Conservation (phyloP, 345 rosid genomes). For the Turritis glabra region DNA sequence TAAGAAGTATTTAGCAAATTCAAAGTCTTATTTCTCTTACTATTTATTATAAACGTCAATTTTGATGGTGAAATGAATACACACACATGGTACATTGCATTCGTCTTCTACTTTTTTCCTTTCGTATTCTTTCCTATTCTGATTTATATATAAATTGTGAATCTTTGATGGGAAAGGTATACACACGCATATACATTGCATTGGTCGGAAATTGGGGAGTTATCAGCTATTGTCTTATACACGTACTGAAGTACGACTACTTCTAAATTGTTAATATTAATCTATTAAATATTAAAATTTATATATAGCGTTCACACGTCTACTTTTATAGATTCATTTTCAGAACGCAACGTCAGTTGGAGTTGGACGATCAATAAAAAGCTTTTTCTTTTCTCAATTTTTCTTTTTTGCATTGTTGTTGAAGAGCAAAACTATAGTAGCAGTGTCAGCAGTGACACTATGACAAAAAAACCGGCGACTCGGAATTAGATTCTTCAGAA, state of each 20-base stretch:
- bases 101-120: not conserved
- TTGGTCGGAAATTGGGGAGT: not conserved
- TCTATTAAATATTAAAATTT: not conserved
- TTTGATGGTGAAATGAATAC: not conserved
- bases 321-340: not conserved
- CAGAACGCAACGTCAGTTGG: not conserved
- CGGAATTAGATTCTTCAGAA: no score
- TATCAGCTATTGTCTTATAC: not conserved
- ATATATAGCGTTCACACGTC: not conserved
- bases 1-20: not conserved
- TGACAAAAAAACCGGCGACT: no score
- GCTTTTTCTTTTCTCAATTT: no score
- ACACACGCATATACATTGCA: not conserved
- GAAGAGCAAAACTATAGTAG: no score
- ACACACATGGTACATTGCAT: not conserved
- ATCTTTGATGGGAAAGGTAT: not conserved
- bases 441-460: no score
- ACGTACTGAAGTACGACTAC: not conserved
- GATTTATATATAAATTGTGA: not conserved
- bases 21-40: not conserved
- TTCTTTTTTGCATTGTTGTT: no score
- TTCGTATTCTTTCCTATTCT: not conserved
- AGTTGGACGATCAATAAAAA: no score
- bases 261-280: not conserved
- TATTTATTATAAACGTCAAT: not conserved